phyloP scores from a whole-genome alignment of 2,329 filamentous ascomycete genomes.

The Thielaviopsis musarum region DNA sequence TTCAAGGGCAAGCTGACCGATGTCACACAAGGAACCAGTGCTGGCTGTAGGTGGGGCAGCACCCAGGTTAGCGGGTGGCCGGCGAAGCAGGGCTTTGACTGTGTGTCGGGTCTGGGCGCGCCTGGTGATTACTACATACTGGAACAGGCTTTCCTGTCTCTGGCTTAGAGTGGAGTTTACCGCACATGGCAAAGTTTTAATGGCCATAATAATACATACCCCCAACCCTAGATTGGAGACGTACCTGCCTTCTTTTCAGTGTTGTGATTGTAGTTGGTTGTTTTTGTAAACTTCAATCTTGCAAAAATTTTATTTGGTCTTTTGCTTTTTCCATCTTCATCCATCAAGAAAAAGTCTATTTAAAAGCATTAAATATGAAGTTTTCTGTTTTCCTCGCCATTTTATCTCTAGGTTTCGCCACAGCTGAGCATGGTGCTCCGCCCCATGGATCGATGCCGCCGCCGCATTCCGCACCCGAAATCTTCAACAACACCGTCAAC shows the following conservation, averaged over 20 bases:
- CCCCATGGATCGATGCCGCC: neutral
- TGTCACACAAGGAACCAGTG: conserved; percentile 24
- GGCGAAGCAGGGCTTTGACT: conserved; percentile 28
- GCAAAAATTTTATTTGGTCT: no score
- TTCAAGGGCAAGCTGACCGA: conserved; percentile 25
- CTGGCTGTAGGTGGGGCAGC: conserved; percentile 23
- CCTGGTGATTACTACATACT: conserved; percentile 26
- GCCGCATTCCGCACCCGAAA: neutral
- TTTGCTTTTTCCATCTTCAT: no score
- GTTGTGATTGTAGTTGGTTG: no score
- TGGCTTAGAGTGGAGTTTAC: neutral
- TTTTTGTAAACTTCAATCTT: no score
- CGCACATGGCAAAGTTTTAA: neutral
- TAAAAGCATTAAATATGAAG: conserved; percentile 2
- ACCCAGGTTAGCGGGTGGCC: conserved; percentile 25
- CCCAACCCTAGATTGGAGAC: no score
- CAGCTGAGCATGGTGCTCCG: neutral
- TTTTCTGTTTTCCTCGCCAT: conserved; percentile 1
- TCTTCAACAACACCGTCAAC: conserved; percentile 5
- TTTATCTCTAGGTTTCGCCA: neutral
- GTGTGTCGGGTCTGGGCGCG: conserved; percentile 33
- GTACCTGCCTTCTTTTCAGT: no score
- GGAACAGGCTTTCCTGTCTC: conserved; percentile 18
- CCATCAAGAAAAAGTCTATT: neutral
- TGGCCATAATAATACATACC: no score